Percentiles rank a stretch among this genome's conserved stretches.
Conservation (phyloP, 768 basidiomycete species). For the Xerocomellus chrysenteron region DNA sequence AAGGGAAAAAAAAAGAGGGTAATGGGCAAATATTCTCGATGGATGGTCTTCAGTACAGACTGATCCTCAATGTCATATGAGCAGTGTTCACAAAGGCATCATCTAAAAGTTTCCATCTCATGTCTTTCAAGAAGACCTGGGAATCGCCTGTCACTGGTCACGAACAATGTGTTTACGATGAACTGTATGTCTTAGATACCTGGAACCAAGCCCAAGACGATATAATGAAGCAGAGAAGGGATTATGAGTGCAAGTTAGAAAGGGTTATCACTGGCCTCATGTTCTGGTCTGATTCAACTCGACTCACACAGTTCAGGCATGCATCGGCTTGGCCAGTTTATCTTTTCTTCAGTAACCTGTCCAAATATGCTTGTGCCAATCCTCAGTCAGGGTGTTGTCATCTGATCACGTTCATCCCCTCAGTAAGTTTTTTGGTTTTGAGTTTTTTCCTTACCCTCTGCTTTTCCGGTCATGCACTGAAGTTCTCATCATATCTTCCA, state of each 20-base stretch:
- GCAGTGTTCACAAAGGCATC: not conserved
- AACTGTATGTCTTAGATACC: not conserved
- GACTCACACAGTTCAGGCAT: conserved; percentile 10
- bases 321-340: conserved; percentile 25
- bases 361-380: conserved; percentile 17
- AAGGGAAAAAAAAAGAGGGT: not conserved
- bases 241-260: not conserved
- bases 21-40: not conserved
- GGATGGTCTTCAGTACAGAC: not conserved
- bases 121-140: not conserved
- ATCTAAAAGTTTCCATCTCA: not conserved
- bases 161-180: not conserved
- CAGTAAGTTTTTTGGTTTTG: conserved; percentile 2
- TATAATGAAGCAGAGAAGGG: not conserved
- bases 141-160: not conserved
- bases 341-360: conserved; percentile 20
- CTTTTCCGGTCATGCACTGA: too few species aligned
- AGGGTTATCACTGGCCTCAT: conserved; percentile 15
- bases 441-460: not conserved
- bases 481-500: not conserved
- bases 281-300: conserved; percentile 20
- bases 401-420: conserved; percentile 23
- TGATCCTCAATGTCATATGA: not conserved
- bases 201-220: not conserved
- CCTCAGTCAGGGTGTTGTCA: conserved; percentile 13